These are phyloP conservation scores for Brachypodium distachyon DNA, from an alignment of 202 grass and related monocot genomes.

Conservation along the genomic window DNA sequence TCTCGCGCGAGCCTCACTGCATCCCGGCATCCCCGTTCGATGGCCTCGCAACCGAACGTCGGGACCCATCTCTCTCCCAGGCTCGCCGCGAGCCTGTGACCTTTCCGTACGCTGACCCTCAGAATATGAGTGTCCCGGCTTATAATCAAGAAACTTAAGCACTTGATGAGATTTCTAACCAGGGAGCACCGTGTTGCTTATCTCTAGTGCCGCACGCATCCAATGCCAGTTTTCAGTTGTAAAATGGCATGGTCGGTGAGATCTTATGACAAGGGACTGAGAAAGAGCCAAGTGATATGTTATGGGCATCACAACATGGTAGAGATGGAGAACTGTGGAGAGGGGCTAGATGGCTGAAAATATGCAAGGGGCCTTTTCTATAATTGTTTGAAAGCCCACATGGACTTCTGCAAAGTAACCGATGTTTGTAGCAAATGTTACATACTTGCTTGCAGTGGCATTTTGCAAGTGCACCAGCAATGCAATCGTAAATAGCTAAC, in stretches of 20 bases:
- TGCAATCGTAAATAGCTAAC: neutral
- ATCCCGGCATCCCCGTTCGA: too few species aligned
- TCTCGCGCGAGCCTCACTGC: too few species aligned
- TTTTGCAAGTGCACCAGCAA: neutral
- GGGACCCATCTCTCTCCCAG: too few species aligned
- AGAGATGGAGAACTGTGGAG: neutral
- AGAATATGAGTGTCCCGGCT: neutral
- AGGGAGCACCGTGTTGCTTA: neutral
- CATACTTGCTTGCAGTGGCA: neutral
- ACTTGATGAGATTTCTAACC: neutral
- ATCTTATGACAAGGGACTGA: neutral
- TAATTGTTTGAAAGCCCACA: neutral
- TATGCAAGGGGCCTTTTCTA: neutral
- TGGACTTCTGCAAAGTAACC: neutral
- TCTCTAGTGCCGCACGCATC: neutral
- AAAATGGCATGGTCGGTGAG: neutral
- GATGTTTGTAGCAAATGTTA: neutral
- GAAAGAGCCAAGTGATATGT: neutral
- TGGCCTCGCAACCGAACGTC: too few species aligned
- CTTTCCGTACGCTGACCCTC: too few species aligned
- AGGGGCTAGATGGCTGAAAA: neutral
- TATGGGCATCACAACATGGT: neutral
- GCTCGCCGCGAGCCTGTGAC: too few species aligned
- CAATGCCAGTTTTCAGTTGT: neutral
- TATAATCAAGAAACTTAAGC: conserved; percentile 3